Evolutionary conservation across 768 basidiomycete species (phyloP).

Genomic region (Filobasidium floriforme): DNA sequence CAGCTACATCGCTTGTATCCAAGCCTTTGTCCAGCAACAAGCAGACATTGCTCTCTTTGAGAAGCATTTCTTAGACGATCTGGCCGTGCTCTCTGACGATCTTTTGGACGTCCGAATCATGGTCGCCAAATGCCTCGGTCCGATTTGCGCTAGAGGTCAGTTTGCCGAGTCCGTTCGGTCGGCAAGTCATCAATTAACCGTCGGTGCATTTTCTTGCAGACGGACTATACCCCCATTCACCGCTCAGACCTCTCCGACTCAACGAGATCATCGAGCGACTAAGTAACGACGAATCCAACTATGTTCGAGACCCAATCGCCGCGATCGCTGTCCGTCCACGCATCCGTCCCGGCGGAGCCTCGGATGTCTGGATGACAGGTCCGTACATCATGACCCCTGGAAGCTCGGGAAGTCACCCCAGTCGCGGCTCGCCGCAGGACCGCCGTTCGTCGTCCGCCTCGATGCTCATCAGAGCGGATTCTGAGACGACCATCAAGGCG

Average conservation of each 20-base stretch:
- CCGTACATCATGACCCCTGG: slow-evolving; percentile 6
- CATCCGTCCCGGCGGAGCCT: slow-evolving; percentile 4
- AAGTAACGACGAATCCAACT: slow-evolving; percentile 19
- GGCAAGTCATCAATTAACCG: not conserved
- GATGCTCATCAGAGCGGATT: slow-evolving; percentile 15
- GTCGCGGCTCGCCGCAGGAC: not conserved
- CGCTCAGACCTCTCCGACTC: slow-evolving; percentile 13
- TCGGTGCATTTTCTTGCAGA: not conserved
- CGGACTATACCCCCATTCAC: slow-evolving; percentile 17
- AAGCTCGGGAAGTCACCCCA: slow-evolving; percentile 1
- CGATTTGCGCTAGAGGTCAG: slow-evolving; percentile 36
- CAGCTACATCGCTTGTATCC: slow-evolving; percentile 69
- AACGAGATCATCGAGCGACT: slow-evolving; percentile 18
- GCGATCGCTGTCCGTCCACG: slow-evolving; percentile 9
- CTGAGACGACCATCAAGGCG: slow-evolving; percentile 1
- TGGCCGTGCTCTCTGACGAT: slow-evolving; percentile 59
- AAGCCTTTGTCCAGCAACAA: slow-evolving; percentile 54
- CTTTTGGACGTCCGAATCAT: slow-evolving; percentile 81
- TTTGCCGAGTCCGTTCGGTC: not conserved
- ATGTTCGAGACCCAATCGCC: slow-evolving; percentile 15
- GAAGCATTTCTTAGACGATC: slow-evolving; percentile 51
- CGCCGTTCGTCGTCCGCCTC: slow-evolving; percentile 18
- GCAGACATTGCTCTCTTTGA: slow-evolving; percentile 49
- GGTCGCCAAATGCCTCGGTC: slow-evolving; percentile 63
- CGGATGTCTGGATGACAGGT: slow-evolving; percentile 5